A percentile compares a stretch with the other conserved stretches of the same genome.
Conservation (phyloP, 2,329 filamentous ascomycete genomes). For the Venturiaceae sp. region DNA sequence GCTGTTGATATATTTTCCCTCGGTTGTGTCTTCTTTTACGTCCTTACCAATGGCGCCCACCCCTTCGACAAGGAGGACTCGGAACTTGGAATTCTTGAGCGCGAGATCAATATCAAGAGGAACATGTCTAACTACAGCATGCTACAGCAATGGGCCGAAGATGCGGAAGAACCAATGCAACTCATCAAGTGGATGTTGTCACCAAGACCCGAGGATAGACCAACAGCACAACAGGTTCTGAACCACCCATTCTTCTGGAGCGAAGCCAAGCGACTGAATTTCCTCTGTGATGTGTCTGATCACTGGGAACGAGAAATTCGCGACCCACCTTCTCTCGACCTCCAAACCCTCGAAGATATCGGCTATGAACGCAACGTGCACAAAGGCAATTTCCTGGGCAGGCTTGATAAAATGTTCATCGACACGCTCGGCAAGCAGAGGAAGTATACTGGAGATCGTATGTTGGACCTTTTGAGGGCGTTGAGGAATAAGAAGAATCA, state of each 20-base stretch:
- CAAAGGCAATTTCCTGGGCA: conserved; percentile 71
- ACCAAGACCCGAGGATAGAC: conserved; percentile 53
- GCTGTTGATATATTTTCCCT: conserved; percentile 97
- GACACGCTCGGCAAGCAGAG: conserved; percentile 87
- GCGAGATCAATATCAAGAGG: conserved; percentile 95
- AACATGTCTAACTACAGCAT: conserved; percentile 64
- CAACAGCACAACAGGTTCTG: conserved; percentile 70
- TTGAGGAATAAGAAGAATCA: conserved; percentile 95
- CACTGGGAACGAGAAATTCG: conserved; percentile 90
- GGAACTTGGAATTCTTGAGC: conserved; percentile 71
- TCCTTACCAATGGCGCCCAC: conserved; percentile 85
- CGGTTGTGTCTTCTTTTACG: conserved; percentile 96
- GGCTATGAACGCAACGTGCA: conserved; percentile 33
- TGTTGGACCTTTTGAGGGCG: conserved; percentile 81
- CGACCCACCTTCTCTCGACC: conserved; percentile 63
- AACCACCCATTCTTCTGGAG: conserved; percentile 97
- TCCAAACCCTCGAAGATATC: conserved; percentile 48
- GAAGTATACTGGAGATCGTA: conserved; percentile 77
- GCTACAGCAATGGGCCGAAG: conserved; percentile 69
- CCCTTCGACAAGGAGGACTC: conserved; percentile 74
- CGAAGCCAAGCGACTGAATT: conserved; percentile 75
- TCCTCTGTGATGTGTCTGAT: conserved; percentile 94
- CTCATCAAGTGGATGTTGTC: conserved; percentile 74
- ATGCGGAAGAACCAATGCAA: conserved; percentile 77
- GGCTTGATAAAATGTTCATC: conserved; percentile 71